These are phyloP conservation scores for Saccharomyces paradoxus DNA, from an alignment of 805 yeast genomes.

Conservation along the genomic window DNA sequence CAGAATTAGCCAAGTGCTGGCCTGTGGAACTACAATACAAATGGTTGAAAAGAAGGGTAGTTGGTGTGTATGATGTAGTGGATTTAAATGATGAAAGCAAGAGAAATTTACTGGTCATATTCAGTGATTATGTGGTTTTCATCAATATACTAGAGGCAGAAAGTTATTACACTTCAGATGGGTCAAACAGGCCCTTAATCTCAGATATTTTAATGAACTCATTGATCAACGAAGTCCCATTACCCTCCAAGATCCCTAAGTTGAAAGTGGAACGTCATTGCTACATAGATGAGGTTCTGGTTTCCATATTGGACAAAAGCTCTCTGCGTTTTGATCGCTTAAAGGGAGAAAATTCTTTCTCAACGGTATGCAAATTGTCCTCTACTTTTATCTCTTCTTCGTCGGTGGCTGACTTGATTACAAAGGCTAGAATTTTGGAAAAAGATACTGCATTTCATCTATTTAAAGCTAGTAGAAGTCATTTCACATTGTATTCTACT, in stretches of 20 bases:
- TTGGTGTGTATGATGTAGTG: constrained; percentile 54
- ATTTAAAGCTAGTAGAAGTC: constrained; percentile 44
- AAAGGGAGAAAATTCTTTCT: constrained; percentile 15
- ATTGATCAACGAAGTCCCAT: constrained; percentile 73
- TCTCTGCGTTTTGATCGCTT: constrained; percentile 24
- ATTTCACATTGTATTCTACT: constrained; percentile 46
- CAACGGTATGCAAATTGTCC: constrained; percentile 21
- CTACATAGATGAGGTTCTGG: constrained; percentile 46
- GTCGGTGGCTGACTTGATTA: constrained; percentile 39
- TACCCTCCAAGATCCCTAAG: constrained; percentile 54
- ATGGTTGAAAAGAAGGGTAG: constrained; percentile 80
- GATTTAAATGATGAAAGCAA: constrained; percentile 30
- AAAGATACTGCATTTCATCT: constrained; percentile 83
- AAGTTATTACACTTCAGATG: constrained; percentile 14
- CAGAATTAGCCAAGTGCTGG: constrained; percentile 82
- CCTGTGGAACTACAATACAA: constrained; percentile 81
- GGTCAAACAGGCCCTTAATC: constrained; percentile 41
- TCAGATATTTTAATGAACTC: constrained; percentile 88
- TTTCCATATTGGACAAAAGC: constrained; percentile 34
- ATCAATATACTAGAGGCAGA: constrained; percentile 44
- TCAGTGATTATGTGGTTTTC: constrained; percentile 72
- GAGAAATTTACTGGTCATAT: constrained; percentile 58
- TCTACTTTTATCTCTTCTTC: constrained; percentile 43
- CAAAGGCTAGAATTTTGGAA: constrained; percentile 65
- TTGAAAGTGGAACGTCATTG: constrained; percentile 66